Conservation (phyloP, 2,329 filamentous ascomycete species). For the Aspergillus luchuensis region DNA sequence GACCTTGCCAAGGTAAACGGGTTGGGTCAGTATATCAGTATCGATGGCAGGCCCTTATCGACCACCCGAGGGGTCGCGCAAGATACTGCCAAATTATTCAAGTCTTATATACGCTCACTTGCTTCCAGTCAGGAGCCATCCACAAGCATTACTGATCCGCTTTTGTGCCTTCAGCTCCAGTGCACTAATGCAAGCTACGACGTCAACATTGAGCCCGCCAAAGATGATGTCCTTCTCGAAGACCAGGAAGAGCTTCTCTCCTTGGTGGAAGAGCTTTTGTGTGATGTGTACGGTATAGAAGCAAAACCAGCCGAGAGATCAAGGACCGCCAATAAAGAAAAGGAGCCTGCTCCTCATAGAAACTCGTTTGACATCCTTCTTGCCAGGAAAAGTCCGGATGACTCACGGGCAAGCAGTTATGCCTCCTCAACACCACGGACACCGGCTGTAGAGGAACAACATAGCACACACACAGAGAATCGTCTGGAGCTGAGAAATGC, state of each 20-base stretch:
- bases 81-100: constrained; percentile 55
- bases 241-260: constrained; percentile 48
- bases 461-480: neutral
- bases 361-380: constrained; percentile 26
- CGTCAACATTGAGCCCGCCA: constrained; percentile 64
- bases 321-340: constrained; percentile 2
- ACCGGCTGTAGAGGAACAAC: neutral
- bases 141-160: constrained; percentile 52
- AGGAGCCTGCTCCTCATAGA: neutral
- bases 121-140: constrained; percentile 22
- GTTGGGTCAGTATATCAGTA: constrained; percentile 54
- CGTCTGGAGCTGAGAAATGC: neutral
- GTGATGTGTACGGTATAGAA: constrained; percentile 17
- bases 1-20: constrained; percentile 40
- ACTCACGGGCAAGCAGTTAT: neutral
- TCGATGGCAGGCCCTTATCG: constrained; percentile 61
- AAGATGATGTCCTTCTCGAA: constrained; percentile 64
- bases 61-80: constrained; percentile 54
- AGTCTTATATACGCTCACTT: constrained; percentile 49
- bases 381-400: constrained; percentile 19
- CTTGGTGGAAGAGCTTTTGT: constrained; percentile 44
- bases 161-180: constrained; percentile 56
- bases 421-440: neutral
- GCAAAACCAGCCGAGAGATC: neutral
- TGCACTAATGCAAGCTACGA: constrained; percentile 61